phyloP scores from a whole-genome alignment of 805 yeast species.

The Ogataea populi-albae region DNA sequence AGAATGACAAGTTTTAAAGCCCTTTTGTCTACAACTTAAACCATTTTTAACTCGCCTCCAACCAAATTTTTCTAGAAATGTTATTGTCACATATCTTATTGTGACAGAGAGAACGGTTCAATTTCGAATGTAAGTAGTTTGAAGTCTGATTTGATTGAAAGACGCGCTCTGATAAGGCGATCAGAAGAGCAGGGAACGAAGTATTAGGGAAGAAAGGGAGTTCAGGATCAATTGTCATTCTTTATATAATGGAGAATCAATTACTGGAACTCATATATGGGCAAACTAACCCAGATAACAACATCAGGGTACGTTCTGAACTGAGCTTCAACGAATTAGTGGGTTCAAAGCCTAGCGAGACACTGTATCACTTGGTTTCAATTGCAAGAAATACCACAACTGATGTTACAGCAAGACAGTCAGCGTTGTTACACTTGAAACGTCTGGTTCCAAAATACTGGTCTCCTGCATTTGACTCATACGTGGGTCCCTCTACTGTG shows the following conservation, averaged over 20 bases:
- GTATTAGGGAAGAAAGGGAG: no score
- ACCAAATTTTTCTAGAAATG: conserved; percentile 3
- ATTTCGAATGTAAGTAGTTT: no score
- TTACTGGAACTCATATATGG: conserved; percentile 17
- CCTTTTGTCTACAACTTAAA: no score
- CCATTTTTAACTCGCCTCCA: conserved; percentile 3
- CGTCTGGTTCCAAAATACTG: conserved; percentile 69
- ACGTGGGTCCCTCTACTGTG: conserved; percentile 54
- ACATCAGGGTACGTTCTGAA: conserved; percentile 52
- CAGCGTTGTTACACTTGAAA: conserved; percentile 64
- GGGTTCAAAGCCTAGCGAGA: conserved; percentile 47
- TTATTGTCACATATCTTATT: conserved; percentile 2
- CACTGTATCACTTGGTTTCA: conserved; percentile 41
- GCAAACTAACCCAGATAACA: conserved; percentile 44
- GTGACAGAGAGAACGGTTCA: conserved; percentile 4
- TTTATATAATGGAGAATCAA: conserved; percentile 11
- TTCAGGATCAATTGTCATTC: no score
- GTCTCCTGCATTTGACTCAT: conserved; percentile 81
- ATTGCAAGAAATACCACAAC: conserved; percentile 35
- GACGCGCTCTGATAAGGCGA: no score
- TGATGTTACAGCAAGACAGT: conserved; percentile 48
- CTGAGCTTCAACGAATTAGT: conserved; percentile 40
- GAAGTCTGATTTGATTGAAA: no score
- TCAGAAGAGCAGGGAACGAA: no score
- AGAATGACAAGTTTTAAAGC: no score